Conservation (phyloP, 1,139 yeast genomes). For the Chernovozyma aurita region DNA sequence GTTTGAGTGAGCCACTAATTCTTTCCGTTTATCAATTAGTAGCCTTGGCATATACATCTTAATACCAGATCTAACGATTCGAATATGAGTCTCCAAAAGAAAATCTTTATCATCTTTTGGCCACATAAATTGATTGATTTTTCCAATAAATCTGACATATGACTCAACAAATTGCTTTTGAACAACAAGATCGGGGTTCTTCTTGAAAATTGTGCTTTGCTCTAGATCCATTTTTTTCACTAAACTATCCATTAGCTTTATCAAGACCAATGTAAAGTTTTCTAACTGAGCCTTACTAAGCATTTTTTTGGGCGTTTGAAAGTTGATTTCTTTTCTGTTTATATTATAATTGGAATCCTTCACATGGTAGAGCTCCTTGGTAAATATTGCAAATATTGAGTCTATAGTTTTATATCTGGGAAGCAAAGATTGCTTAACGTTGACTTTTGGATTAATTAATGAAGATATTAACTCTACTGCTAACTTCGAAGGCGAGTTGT, state of each 20-base stretch:
- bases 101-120: conserved; percentile 11
- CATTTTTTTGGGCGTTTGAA: conserved; percentile 21
- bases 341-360: conserved; percentile 28
- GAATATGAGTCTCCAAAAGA: conserved; percentile 18
- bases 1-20: conserved; percentile 3
- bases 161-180: conserved; percentile 20
- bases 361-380: conserved; percentile 31
- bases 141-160: conserved; percentile 20
- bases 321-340: conserved; percentile 11
- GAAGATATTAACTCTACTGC: conserved; percentile 22
- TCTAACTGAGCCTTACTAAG: conserved; percentile 22
- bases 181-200: conserved; percentile 1
- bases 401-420: conserved; percentile 26
- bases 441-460: conserved; percentile 17
- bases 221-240: conserved; percentile 5
- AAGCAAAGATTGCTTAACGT: conserved; percentile 13
- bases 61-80: conserved; percentile 28
- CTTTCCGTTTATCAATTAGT: conserved; percentile 13
- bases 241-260: conserved; percentile 19
- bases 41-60: conserved; percentile 24
- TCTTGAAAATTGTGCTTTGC: neutral
- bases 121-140: conserved; percentile 26
- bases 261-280: conserved; percentile 12
- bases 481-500: conserved; percentile 16
- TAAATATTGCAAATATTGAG: conserved; percentile 27